Conservation (phyloP, 805 yeast species). For the Phaffomyces thermotolerans region DNA sequence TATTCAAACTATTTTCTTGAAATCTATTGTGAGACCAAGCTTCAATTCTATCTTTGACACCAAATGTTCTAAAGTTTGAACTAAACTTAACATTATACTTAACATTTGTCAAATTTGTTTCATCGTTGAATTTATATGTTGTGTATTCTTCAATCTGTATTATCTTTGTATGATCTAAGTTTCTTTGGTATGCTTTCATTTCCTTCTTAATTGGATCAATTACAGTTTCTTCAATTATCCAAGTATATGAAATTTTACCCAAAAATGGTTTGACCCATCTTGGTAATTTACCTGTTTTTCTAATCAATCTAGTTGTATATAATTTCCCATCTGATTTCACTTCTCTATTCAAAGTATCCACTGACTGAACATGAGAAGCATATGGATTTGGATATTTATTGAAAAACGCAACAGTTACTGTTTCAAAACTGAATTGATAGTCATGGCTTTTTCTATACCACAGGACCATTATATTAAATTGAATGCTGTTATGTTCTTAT, state of each 20-base stretch:
- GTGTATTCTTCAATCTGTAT: constrained; percentile 75
- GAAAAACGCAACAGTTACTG: constrained; percentile 72
- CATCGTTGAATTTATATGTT: constrained; percentile 37
- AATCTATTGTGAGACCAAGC: constrained; percentile 72
- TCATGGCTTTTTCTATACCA: constrained; percentile 48
- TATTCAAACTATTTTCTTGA: constrained; percentile 54
- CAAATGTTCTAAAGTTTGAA: constrained; percentile 54
- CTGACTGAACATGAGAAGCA: constrained; percentile 76
- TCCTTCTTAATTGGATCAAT: constrained; percentile 53
- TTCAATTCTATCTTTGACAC: constrained; percentile 70
- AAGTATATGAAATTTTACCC: constrained; percentile 61
- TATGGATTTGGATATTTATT: constrained; percentile 71
- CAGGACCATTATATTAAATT: constrained; percentile 45
- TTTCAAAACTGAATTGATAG: constrained; percentile 59
- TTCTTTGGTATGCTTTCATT: constrained; percentile 67
- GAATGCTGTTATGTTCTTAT: no score
- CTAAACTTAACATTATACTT: constrained; percentile 60
- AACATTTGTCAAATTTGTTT: constrained; percentile 36
- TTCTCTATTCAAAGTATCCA: constrained; percentile 61
- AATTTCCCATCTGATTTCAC: constrained; percentile 59
- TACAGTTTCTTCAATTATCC: constrained; percentile 74
- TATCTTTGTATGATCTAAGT: constrained; percentile 75
- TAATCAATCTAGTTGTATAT: constrained; percentile 64
- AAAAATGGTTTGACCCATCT: constrained; percentile 68
- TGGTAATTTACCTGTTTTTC: constrained; percentile 77